Conservation (phyloP, 306 rosid species). For the Quillaja saponaria region DNA sequence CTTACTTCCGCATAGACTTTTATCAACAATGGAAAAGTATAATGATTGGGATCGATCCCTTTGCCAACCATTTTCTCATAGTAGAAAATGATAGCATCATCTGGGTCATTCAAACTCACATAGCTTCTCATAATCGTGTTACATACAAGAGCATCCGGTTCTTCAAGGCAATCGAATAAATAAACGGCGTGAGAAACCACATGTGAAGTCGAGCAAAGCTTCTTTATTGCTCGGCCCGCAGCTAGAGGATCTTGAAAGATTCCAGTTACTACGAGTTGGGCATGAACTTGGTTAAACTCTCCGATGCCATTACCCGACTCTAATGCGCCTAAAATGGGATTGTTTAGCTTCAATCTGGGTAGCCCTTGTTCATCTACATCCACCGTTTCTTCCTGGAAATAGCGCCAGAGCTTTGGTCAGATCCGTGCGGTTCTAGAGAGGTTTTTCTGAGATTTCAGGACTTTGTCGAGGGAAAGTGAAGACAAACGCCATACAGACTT, state of each 20-base stretch:
- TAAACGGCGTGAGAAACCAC: slow-evolving; percentile 35
- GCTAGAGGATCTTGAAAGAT: slow-evolving; percentile 49
- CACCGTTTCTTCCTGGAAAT: slow-evolving; percentile 15
- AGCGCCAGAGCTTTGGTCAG: slow-evolving; percentile 41
- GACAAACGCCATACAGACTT: slow-evolving; percentile 3
- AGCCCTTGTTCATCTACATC: slow-evolving; percentile 33
- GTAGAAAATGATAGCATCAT: slow-evolving; percentile 43
- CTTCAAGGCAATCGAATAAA: slow-evolving; percentile 40
- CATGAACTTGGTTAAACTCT: slow-evolving; percentile 40
- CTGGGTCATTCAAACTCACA: slow-evolving; percentile 31
- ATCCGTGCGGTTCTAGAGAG: slow-evolving; percentile 29
- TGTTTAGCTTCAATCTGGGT: slow-evolving; percentile 36
- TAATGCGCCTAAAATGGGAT: slow-evolving; percentile 38
- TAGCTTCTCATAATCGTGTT: slow-evolving; percentile 58
- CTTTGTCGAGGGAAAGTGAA: slow-evolving; percentile 28
- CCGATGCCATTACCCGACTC: slow-evolving; percentile 45
- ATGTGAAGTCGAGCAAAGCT: slow-evolving; percentile 44
- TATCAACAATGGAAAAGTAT: slow-evolving; percentile 60
- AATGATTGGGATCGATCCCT: slow-evolving; percentile 47
- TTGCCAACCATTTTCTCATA: slow-evolving; percentile 44
- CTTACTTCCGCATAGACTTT: slow-evolving; percentile 40
- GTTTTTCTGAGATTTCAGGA: slow-evolving; percentile 31
- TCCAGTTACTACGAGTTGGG: slow-evolving; percentile 46
- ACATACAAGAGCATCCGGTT: slow-evolving; percentile 55
- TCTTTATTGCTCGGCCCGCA: slow-evolving; percentile 49